A percentile compares a stretch with the other conserved stretches of the same genome.
phyloP scores from a whole-genome alignment of 768 basidiomycete species.

The Tremella yokohamensis region DNA sequence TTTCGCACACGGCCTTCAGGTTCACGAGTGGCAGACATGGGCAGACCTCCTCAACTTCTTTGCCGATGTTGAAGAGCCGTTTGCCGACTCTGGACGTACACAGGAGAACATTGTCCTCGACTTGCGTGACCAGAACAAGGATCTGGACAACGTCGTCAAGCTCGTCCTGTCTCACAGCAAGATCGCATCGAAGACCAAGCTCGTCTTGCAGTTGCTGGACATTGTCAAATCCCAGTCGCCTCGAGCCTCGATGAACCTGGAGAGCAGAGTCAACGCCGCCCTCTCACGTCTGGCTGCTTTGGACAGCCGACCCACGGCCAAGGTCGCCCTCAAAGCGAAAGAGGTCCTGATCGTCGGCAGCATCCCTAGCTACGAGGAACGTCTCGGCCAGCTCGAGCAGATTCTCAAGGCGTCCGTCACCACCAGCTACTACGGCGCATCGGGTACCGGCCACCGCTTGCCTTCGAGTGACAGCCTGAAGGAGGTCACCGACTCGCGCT shows the following conservation, averaged over 20 bases:
- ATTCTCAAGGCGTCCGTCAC: constrained; percentile 84
- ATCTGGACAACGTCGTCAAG: constrained; percentile 79
- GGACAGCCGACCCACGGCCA: constrained; percentile 89
- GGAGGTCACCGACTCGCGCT: constrained; percentile 92
- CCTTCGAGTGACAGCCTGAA: constrained; percentile 82
- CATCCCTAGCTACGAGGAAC: constrained; percentile 96
- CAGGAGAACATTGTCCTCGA: constrained; percentile 87
- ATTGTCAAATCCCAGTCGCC: constrained; percentile 80
- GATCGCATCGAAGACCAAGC: constrained; percentile 84
- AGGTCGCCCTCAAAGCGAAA: constrained; percentile 88
- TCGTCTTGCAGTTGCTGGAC: constrained; percentile 80
- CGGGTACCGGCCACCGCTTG: constrained; percentile 63
- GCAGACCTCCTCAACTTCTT: constrained; percentile 75
- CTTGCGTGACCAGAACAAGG: constrained; percentile 87
- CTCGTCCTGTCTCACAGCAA: constrained; percentile 94
- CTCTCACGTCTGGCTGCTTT: constrained; percentile 76
- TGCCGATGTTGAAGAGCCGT: constrained; percentile 81
- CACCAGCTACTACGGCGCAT: constrained; percentile 85
- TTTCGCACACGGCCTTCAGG: constrained; percentile 76
- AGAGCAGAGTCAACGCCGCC: constrained; percentile 69
- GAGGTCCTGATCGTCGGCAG: constrained; percentile 94
- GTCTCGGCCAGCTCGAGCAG: constrained; percentile 86
- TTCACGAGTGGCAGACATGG: constrained; percentile 69
- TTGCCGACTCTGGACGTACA: constrained; percentile 66
- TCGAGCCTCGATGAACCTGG: constrained; percentile 62